Evolutionary conservation across 371 early-diverging fungal genomes (phyloP).

Genomic region (Umbelopsis sp.): DNA sequence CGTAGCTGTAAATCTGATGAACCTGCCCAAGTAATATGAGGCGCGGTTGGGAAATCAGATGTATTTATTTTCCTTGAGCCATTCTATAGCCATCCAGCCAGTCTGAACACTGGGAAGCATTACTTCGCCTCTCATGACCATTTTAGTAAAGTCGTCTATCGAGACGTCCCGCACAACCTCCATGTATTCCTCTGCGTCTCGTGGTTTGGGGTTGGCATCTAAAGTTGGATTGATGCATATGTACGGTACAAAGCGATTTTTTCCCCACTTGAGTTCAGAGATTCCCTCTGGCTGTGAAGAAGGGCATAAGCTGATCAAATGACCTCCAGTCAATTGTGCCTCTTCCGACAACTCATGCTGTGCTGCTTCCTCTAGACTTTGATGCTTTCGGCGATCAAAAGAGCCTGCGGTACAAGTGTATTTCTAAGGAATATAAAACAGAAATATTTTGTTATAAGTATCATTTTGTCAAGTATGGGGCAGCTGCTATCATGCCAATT

Average conservation of each 20-base stretch:
- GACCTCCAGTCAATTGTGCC: slow-evolving; percentile 56
- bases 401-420: slow-evolving; percentile 66
- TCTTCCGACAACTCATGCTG: slow-evolving; percentile 69
- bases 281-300: slow-evolving; percentile 55
- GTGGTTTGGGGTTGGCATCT: slow-evolving; percentile 48
- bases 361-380: slow-evolving; percentile 54
- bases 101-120: slow-evolving; percentile 60
- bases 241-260: slow-evolving; percentile 65
- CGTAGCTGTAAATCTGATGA: too few species aligned
- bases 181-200: slow-evolving; percentile 65
- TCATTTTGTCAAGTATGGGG: background rate
- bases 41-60: slow-evolving; percentile 21
- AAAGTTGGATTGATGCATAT: slow-evolving; percentile 57
- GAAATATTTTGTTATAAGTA: background rate
- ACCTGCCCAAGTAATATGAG: background rate
- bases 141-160: slow-evolving; percentile 38
- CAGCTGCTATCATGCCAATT: slow-evolving; percentile 17
- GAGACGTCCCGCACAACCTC: slow-evolving; percentile 42
- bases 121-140: slow-evolving; percentile 49
- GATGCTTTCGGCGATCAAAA: slow-evolving; percentile 61
- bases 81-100: slow-evolving; percentile 53
- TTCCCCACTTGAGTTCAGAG: slow-evolving; percentile 67
- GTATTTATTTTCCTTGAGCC: slow-evolving; percentile 32
- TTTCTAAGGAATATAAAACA: slow-evolving; percentile 34
- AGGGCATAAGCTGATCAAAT: slow-evolving; percentile 56